Base-by-base conservation (phyloP, 2,329 filamentous ascomycete genomes). In the Alternaria brassicicola region DNA sequence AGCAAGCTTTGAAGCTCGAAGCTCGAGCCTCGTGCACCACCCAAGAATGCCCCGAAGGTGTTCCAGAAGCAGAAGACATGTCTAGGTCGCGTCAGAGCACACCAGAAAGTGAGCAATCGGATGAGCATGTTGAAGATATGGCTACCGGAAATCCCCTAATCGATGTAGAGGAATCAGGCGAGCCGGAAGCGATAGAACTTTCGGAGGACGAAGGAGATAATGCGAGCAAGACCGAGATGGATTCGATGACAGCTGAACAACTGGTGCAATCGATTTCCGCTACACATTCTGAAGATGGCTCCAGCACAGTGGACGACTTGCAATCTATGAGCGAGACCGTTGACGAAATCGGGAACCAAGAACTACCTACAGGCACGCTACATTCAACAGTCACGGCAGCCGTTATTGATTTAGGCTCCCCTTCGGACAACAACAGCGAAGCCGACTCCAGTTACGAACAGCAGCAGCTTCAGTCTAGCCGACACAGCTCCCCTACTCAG, bases 321-420 rank as follows among this genome's bases (percentile, higher is more conserved):
- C 43, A 48, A 31, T 25, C 33, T 31, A 26, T 15, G 2, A 28
- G 26, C 9, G n/a, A n/a, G 17, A 39, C 31, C 36, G 28, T 47
- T 6, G 30, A 47, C 4, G 43, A 35, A 31, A 35, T 3, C 9
- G 13, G n/a, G 10, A n/a, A 15, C 12, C 31, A 35, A 13, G 35
- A 47, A 19, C 9, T 12, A 33, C 51, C 17, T 21, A 59, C 26
- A n/a, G 45, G 15, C 33, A 31, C 8, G 19, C 50, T 36, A 30
- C 13, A 15, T 46, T 19, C 43, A 31, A 42, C 45, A n/a, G 38
- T 45, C 35, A 47, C 39, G 2, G 60, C 63, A 23, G 63, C 66
- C 26, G 52, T 73, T 8, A 54, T 73, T 25, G 67, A 75, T 56
- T 52, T 72, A 19, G 68, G 64, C 9, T 69, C 70, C 7, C 61